A percentile compares a stretch with the other conserved stretches of the same genome.
phyloP scores from a whole-genome alignment of 441 rosid genomes.

The Cnidoscolus chayamansa region DNA sequence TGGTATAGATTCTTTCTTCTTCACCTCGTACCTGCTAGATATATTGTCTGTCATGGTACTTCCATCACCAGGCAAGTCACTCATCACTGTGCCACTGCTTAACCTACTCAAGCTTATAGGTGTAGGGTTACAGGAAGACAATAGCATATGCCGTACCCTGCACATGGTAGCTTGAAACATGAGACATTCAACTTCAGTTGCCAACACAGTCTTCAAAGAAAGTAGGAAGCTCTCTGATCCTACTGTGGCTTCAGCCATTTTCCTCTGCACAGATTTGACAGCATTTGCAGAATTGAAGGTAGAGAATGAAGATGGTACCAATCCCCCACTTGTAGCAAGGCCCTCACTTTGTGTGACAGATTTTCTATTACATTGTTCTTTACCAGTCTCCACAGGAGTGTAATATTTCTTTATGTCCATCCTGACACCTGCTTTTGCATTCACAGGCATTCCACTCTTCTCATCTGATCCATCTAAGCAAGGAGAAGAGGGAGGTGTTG shows the following conservation, averaged over 20 bases:
- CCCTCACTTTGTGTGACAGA: constrained; percentile 37
- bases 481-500: constrained; percentile 82
- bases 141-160: constrained; percentile 71
- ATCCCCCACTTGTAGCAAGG: constrained; percentile 47
- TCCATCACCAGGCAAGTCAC: constrained; percentile 73
- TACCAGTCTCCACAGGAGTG: constrained; percentile 65
- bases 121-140: constrained; percentile 46
- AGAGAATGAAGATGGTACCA: constrained; percentile 48
- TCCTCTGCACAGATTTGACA: constrained; percentile 50
- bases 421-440: constrained; percentile 50
- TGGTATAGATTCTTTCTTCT: constrained; percentile 90
- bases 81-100: constrained; percentile 54
- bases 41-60: constrained; percentile 75
- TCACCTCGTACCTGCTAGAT: constrained; percentile 71
- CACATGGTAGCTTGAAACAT: constrained; percentile 95
- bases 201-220: constrained; percentile 69
- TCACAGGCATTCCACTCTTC: constrained; percentile 45
- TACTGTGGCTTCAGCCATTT: constrained; percentile 47
- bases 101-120: constrained; percentile 62
- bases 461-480: constrained; percentile 58
- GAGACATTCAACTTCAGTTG: constrained; percentile 83
- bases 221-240: constrained; percentile 53
- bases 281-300: constrained; percentile 55
- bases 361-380: constrained; percentile 47
- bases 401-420: constrained; percentile 59